phyloP scores from a whole-genome alignment of 2,329 filamentous ascomycete genomes.

The Arthrocladium fulminans region DNA sequence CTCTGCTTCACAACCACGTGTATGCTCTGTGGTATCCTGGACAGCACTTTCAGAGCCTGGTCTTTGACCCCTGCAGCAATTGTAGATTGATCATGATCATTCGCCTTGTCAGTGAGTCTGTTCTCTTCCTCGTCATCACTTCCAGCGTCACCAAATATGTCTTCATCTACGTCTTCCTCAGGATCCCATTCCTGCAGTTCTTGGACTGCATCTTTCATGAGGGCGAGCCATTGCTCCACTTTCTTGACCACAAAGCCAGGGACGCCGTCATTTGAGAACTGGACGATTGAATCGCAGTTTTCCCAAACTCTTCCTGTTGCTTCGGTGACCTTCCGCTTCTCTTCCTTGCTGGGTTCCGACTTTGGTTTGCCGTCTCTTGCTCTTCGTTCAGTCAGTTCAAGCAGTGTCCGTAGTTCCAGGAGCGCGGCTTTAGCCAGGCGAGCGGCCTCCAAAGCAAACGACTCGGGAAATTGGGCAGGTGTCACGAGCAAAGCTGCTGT shows the following conservation, averaged over 20 bases:
- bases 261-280: constrained; percentile 58
- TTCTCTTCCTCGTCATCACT: constrained; percentile 15
- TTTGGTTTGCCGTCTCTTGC: constrained; percentile 18
- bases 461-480: constrained; percentile 51
- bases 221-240: constrained; percentile 63
- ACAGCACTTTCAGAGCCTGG: constrained; percentile 33
- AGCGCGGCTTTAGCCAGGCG: constrained; percentile 53
- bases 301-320: constrained; percentile 75
- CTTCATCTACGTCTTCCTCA: constrained; percentile 49
- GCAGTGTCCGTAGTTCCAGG: constrained; percentile 52
- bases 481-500: constrained; percentile 60
- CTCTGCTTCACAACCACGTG: constrained; percentile 35
- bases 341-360: constrained; percentile 23
- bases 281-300: constrained; percentile 63
- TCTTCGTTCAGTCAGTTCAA: constrained; percentile 49
- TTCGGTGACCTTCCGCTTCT: constrained; percentile 49
- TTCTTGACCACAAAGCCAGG: constrained; percentile 61
- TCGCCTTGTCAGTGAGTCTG: neutral
- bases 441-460: constrained; percentile 56
- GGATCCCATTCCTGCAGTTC: constrained; percentile 85
- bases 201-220: constrained; percentile 71
- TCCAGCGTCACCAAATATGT: constrained; percentile 18
- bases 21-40: constrained; percentile 36
- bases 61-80: constrained; percentile 35
- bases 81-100: constrained; percentile 25